These are phyloP conservation scores for Hypoxylon sp. DNA, from an alignment of 2,329 filamentous ascomycete genomes.

Conservation along the genomic window DNA sequence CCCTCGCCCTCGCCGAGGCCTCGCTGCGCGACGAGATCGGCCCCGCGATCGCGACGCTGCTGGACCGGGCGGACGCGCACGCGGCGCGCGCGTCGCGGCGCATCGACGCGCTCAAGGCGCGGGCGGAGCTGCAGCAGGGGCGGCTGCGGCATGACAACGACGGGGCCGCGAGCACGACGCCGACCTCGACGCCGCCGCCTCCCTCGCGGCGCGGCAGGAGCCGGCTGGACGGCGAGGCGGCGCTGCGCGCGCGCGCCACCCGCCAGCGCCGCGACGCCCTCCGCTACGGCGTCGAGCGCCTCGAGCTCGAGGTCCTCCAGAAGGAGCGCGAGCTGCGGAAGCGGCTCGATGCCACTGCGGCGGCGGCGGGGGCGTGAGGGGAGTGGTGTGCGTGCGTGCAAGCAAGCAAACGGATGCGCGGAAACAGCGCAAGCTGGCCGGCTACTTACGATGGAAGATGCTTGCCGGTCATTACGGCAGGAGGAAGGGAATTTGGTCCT, in stretches of 20 bases:
- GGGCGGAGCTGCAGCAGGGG: slow-evolving; percentile 83
- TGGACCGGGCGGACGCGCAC: slow-evolving; percentile 82
- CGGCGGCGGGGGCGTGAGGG: slow-evolving; percentile 28
- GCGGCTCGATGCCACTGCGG: slow-evolving; percentile 51
- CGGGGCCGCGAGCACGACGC: too few species aligned
- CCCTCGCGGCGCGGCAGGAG: slow-evolving; percentile 28
- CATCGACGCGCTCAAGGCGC: slow-evolving; percentile 83
- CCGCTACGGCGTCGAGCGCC: slow-evolving; percentile 83
- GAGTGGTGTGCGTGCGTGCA: too few species aligned
- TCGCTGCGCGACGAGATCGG: slow-evolving; percentile 87
- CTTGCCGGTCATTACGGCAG: too few species aligned
- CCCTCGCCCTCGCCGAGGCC: slow-evolving; percentile 81
- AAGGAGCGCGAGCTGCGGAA: slow-evolving; percentile 67
- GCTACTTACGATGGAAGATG: too few species aligned
- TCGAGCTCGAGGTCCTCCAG: slow-evolving; percentile 87
- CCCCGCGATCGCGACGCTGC: slow-evolving; percentile 81
- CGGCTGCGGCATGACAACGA: too few species aligned
- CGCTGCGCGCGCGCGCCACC: slow-evolving; percentile 65
- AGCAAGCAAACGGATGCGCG: too few species aligned
- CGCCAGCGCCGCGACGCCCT: slow-evolving; percentile 84
- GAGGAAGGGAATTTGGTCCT: too few species aligned
- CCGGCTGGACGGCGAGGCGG: slow-evolving; percentile 61
- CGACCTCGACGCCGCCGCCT: slow-evolving; percentile 42
- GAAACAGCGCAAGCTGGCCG: too few species aligned
- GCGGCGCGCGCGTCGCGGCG: slow-evolving; percentile 83